Percentiles rank a stretch among this genome's conserved stretches.
Conservation (phyloP, 208 protist species). For the Naegleria gruberi region DNA sequence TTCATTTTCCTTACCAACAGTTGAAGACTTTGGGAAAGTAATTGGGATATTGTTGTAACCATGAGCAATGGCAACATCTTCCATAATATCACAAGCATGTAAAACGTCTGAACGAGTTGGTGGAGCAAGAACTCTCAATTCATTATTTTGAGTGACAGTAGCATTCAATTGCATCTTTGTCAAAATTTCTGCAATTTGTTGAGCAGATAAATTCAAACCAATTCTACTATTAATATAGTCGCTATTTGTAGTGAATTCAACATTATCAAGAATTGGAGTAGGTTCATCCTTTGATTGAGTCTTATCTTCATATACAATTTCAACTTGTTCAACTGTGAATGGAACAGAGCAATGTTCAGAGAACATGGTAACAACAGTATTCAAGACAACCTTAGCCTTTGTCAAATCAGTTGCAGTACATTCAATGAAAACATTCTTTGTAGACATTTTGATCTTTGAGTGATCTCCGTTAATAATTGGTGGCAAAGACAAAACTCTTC, state of each 20-base stretch:
- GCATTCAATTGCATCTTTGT: conserved; percentile 79
- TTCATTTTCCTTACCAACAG: conserved; percentile 73
- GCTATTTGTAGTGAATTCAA: conserved; percentile 47
- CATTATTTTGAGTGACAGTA: conserved; percentile 32
- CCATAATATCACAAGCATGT: conserved; percentile 89
- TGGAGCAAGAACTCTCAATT: conserved; percentile 71
- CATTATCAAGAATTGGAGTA: conserved; percentile 56
- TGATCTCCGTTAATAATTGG: conserved; percentile 98
- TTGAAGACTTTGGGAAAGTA: conserved; percentile 60
- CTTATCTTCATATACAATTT: conserved; percentile 14
- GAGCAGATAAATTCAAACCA: conserved; percentile 67
- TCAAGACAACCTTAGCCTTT: conserved; percentile 88
- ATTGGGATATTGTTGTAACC: conserved; percentile 87
- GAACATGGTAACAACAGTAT: conserved; percentile 91
- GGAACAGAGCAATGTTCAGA: conserved; percentile 75
- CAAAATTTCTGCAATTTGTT: conserved; percentile 65
- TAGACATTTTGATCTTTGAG: conserved; percentile 91
- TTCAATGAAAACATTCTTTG: conserved; percentile 98
- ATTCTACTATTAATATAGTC: conserved; percentile 70
- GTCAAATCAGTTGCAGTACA: conserved; percentile 93
- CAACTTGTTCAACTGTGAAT: conserved; percentile 50
- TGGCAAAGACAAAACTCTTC: conserved; percentile 80
- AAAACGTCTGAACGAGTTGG: conserved; percentile 87
- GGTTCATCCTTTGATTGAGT: conserved; percentile 21
- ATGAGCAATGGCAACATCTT: conserved; percentile 96